Evolutionary conservation across 2,329 filamentous ascomycete genomes (phyloP).

Genomic region (Fusarium buharicum): DNA sequence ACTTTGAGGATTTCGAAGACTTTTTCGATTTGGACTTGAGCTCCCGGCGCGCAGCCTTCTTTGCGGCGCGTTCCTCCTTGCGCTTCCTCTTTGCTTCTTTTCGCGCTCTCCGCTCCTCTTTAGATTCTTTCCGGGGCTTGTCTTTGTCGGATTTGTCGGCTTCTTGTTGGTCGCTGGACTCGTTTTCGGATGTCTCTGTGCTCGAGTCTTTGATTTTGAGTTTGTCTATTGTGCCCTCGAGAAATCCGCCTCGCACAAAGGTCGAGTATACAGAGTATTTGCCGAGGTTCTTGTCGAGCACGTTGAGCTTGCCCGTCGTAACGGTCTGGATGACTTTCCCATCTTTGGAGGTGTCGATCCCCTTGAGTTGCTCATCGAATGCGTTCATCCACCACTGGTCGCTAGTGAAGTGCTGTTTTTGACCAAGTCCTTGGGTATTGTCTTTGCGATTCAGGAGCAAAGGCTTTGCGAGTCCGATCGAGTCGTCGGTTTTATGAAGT

Average conservation of each 20-base stretch:
- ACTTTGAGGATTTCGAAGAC: constrained; percentile 43
- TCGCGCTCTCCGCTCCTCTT: constrained; percentile 55
- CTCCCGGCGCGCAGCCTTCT: constrained; percentile 40
- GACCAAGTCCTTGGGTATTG: constrained; percentile 83
- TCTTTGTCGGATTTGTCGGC: constrained; percentile 18
- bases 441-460: constrained; percentile 85
- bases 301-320: constrained; percentile 64
- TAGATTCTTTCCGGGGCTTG: constrained; percentile 52
- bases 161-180: constrained; percentile 48
- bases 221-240: constrained; percentile 74
- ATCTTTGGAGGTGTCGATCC: constrained; percentile 72
- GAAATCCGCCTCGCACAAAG: constrained; percentile 83
- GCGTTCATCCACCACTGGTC: constrained; percentile 99
- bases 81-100: constrained; percentile 49
- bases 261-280: constrained; percentile 79
- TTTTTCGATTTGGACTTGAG: constrained; percentile 42
- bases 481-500: constrained; percentile 78
- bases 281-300: constrained; percentile 63
- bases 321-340: constrained; percentile 67
- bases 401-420: constrained; percentile 72
- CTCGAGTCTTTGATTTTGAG: constrained; percentile 44
- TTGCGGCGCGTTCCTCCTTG: constrained; percentile 44
- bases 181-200: constrained; percentile 43
- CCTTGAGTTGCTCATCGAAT: constrained; percentile 89
- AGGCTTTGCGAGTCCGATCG: constrained; percentile 82